Evolutionary conservation across 768 basidiomycete species (phyloP), one percentile per base, ranked within the genome.

Genomic region (Neoboletus brunneissimus): DNA sequence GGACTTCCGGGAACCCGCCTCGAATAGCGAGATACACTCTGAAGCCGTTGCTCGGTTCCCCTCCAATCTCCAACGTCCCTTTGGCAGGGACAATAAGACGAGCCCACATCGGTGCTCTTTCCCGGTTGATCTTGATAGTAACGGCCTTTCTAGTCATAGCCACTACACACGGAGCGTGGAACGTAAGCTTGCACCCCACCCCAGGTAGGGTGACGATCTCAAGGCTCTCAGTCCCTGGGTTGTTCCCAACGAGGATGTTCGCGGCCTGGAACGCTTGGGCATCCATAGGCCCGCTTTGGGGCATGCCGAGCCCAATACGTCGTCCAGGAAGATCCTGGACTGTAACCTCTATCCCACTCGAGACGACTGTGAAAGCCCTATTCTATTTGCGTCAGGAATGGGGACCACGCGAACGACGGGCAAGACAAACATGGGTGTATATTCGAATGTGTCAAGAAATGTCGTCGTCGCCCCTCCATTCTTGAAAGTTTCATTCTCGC

Each of bases 271-370:
- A 27, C 27, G 86, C 81, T 11, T 81, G 64, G 11, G 74, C 55
- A 62, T 89, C 88, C 81, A 86, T 84, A 0, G 86, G 82, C 0
- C 87, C 87, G 56, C 82, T 80, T 15, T 72, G 76, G 0, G 88
- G 88, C 3, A 88, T 77, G 2, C 87, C 87, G 32, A 80, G 69
- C 1, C 83, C 80, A 0, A 80, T 74, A 0, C 62, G 64, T 1
- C 86, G 77, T 0, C 82, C 81, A 0, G 83, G 81, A 20, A 80
- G 76, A 59, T 86, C 84, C 61, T 87, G 86, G 0, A 86, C 70
- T 0, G 80, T 80, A 10, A 77, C 77, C 37, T 85, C 83, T 8
- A 87, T 71, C 0, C 86, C 85, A 3, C 79, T 72, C 2, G 77
- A 75, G 5, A 84, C 44, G 5, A 88, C 79, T 22, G 81, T 82